phyloP scores from a whole-genome alignment of 305 asterid species.

The Coffea humblotiana region DNA sequence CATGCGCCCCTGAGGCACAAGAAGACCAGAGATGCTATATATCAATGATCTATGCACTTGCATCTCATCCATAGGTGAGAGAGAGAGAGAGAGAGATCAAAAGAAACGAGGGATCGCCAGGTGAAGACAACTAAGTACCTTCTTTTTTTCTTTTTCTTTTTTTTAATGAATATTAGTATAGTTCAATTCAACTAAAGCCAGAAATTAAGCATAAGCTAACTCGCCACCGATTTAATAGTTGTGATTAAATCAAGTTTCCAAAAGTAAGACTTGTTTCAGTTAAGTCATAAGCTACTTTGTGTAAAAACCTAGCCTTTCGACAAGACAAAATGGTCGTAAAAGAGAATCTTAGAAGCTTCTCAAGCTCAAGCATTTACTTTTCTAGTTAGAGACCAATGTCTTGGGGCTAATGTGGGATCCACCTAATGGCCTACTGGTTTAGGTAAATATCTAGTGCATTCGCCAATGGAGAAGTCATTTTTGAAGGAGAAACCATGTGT shows the following conservation, averaged over 20 bases:
- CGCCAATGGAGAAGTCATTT: no score
- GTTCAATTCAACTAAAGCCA: neutral
- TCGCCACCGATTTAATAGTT: neutral
- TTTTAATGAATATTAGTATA: neutral
- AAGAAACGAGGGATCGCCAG: neutral
- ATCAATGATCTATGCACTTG: neutral
- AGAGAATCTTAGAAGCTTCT: neutral
- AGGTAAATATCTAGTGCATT: no score
- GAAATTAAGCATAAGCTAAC: neutral
- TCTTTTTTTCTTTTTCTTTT: neutral
- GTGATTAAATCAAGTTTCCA: neutral
- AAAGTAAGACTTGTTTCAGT: neutral
- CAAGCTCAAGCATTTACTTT: no score
- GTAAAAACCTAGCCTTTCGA: neutral
- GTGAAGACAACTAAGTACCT: neutral
- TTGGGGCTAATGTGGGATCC: no score
- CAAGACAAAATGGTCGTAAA: neutral
- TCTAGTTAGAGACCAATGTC: no score
- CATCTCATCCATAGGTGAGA: neutral
- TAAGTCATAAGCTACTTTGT: neutral
- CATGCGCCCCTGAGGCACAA: neutral
- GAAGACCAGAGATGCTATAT: neutral
- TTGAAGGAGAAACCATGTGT: no score
- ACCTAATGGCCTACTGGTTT: no score
- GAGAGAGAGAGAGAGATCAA: neutral